phyloP scores from a whole-genome alignment of 2,329 filamentous ascomycete species.

The Penicillium carneum region DNA sequence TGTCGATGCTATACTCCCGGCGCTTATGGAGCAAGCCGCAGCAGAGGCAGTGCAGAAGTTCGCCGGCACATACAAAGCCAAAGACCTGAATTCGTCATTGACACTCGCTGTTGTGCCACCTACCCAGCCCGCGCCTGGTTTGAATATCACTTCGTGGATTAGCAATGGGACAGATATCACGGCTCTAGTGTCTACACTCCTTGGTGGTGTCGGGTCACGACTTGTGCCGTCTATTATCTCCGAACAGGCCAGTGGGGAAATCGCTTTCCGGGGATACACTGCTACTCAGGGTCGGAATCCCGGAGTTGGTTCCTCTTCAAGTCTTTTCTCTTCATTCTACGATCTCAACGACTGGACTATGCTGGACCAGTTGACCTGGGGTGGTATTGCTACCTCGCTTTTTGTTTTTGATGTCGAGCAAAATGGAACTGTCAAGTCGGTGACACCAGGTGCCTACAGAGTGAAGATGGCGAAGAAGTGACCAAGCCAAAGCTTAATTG shows the following conservation, averaged over 20 bases:
- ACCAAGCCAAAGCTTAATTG: not conserved
- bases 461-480: constrained; percentile 26
- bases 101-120: constrained; percentile 29
- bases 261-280: constrained; percentile 32
- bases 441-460: constrained; percentile 31
- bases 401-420: constrained; percentile 41
- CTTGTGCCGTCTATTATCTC: constrained; percentile 34
- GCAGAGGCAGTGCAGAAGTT: constrained; percentile 39
- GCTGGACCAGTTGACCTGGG: constrained; percentile 36
- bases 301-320: constrained; percentile 5
- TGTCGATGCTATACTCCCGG: constrained; percentile 41
- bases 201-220: constrained; percentile 13
- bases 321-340: constrained; percentile 31
- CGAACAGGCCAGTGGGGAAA: constrained; percentile 19
- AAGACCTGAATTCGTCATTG: constrained; percentile 39
- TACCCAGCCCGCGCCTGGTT: constrained; percentile 27
- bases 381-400: constrained; percentile 30
- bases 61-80: constrained; percentile 40
- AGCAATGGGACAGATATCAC: constrained; percentile 43
- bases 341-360: constrained; percentile 29
- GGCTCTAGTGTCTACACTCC: constrained; percentile 1
- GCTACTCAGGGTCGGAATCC: constrained; percentile 9
- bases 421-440: constrained; percentile 32
- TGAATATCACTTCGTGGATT: constrained; percentile 41
- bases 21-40: constrained; percentile 42